Evolutionary conservation across 179 eudicot species (phyloP).

Genomic region (Monotropa hypopitys): DNA sequence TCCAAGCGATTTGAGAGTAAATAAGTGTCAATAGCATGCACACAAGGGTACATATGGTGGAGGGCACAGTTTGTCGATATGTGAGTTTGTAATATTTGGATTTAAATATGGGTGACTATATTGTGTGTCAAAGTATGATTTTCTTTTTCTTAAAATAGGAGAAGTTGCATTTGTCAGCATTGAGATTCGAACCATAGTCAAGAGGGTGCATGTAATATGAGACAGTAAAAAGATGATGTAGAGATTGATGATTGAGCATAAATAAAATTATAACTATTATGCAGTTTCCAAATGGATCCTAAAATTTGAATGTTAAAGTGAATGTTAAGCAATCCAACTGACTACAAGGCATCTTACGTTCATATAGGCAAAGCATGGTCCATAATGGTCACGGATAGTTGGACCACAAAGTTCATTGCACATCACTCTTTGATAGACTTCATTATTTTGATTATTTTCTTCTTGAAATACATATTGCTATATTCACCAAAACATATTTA

Average conservation of each 20-base stretch:
- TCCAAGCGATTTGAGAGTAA: constrained; percentile 4
- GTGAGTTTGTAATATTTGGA: neutral
- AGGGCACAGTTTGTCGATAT: neutral
- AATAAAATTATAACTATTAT: neutral
- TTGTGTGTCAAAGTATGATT: neutral
- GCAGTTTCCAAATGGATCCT: neutral
- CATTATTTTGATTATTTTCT: neutral
- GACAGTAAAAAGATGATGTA: neutral
- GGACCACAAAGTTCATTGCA: neutral
- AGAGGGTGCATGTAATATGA: neutral
- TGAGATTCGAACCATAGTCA: neutral
- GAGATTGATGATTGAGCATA: neutral
- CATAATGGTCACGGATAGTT: neutral
- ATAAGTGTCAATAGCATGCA: neutral
- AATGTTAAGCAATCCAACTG: neutral
- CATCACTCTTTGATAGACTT: neutral
- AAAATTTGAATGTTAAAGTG: neutral
- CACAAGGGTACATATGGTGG: neutral
- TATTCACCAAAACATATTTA: too few relatives aligned
- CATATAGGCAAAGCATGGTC: neutral
- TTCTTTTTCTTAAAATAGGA: neutral
- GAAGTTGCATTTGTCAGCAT: neutral
- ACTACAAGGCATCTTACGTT: neutral
- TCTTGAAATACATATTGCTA: neutral
- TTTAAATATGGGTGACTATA: neutral